Evolutionary conservation across 1,139 yeast genomes (phyloP).

Genomic region (Nakaseomyces sp.): DNA sequence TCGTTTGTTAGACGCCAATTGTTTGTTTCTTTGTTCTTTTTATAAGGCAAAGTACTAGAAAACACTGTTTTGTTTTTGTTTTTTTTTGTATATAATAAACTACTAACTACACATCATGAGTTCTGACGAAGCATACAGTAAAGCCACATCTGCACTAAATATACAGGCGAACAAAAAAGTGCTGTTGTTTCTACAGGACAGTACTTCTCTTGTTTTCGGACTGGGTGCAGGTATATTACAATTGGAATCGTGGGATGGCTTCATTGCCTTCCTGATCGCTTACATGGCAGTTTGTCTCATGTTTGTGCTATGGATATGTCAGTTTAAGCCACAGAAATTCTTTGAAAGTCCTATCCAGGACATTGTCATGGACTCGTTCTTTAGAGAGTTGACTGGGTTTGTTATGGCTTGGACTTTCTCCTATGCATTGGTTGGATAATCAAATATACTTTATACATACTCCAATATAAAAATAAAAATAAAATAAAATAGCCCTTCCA

Average conservation of each 20-base stretch:
- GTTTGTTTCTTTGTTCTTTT: background rate
- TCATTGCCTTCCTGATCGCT: slow-evolving; percentile 47
- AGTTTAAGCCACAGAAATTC: slow-evolving; percentile 36
- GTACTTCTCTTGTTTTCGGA: slow-evolving; percentile 59
- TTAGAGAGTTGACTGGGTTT: slow-evolving; percentile 57
- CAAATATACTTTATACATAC: background rate
- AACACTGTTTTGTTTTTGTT: no score
- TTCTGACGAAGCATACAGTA: slow-evolving; percentile 13
- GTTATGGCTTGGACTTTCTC: slow-evolving; percentile 81
- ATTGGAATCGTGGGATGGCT: slow-evolving; percentile 56
- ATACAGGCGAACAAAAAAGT: slow-evolving; percentile 29
- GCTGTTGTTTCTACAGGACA: slow-evolving; percentile 50
- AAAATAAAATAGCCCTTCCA: background rate
- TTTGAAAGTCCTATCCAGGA: slow-evolving; percentile 49
- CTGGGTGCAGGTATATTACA: slow-evolving; percentile 64
- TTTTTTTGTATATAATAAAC: background rate
- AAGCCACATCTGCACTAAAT: slow-evolving; percentile 20
- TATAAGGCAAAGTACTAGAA: background rate
- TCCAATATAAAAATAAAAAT: background rate
- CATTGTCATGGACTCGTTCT: slow-evolving; percentile 47
- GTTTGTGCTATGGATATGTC: slow-evolving; percentile 23
- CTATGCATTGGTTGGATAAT: slow-evolving; percentile 51
- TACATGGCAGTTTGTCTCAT: slow-evolving; percentile 39
- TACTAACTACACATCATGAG: slow-evolving; percentile 6
- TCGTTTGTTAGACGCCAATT: background rate